A percentile compares a stretch with the other conserved stretches of the same genome.
These are phyloP conservation scores for Boletus speciosus DNA, from an alignment of 768 basidiomycete species.

Conservation along the genomic window DNA sequence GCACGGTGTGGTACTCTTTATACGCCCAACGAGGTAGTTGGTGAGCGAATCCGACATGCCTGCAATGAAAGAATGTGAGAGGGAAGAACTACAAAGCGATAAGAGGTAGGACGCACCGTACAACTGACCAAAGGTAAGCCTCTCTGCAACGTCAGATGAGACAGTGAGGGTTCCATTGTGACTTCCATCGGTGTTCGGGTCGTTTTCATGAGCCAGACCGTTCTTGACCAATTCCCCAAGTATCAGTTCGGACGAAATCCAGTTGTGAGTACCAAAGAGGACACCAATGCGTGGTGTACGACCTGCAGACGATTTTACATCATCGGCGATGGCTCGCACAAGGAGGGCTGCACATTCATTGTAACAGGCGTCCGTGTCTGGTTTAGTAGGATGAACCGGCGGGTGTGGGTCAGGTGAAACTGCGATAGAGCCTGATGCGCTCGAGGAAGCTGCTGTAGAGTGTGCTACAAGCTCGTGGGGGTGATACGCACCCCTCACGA, in stretches of 20 bases:
- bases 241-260: conserved; percentile 60
- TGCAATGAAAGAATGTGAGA: conserved; percentile 25
- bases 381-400: conserved; percentile 68
- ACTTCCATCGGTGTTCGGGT: conserved; percentile 8
- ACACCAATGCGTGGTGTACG: conserved; percentile 48
- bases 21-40: conserved; percentile 58
- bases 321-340: conserved; percentile 52
- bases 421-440: conserved; percentile 26
- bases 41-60: conserved; percentile 88
- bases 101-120: conserved; percentile 53
- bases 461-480: conserved; percentile 61
- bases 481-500: conserved; percentile 93
- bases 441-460: conserved; percentile 12
- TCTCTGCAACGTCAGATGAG: conserved; percentile 52
- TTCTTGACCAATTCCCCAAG: conserved; percentile 53
- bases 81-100: not conserved
- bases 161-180: conserved; percentile 39
- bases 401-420: conserved; percentile 57
- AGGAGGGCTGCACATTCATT: conserved; percentile 57
- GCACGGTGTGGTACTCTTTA: conserved; percentile 54
- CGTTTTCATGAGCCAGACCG: conserved; percentile 42
- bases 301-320: conserved; percentile 34
- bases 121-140: conserved; percentile 75
- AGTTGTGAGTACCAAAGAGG: conserved; percentile 87
- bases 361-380: conserved; percentile 72